Base-by-base conservation (phyloP, 805 yeast species). In the Yarrowia sp. region DNA sequence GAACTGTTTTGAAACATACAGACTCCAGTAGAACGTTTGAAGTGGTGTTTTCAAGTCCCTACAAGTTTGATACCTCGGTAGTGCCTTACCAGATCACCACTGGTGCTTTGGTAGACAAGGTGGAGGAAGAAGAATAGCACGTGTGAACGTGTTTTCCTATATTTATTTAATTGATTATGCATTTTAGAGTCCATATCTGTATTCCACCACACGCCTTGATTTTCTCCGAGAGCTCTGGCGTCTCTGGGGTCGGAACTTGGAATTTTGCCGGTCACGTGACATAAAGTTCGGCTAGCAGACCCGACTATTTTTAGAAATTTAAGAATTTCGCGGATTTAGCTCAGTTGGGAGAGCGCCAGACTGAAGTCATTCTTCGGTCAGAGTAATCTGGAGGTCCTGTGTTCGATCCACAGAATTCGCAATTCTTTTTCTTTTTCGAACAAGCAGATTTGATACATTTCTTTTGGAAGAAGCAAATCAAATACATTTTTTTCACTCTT, bases 371-470 rank as follows among this genome's bases (percentile, higher is more conserved):
- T 55, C 61, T 55, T 53, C 61, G 33, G 61, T 55, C 61, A n/a
- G 61, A 41, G 61, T 18, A 65, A 84, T 84, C 87, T 85, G 88
- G 81, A 86, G 89, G 89, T 85, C 88, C 86, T 84, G 88, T 84
- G 88, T 86, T 86, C 89, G 87, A 85, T 84, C 89, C 89, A 84
- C 88, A 84, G 75, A 72, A 69, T 64, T 73, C 76, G 76, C 76
- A 74, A 31, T 61, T 32, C 35, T 9, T 61, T 60, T 41, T 38
- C 14, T 43, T 22, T 14, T 22, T 15, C 13, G 18, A 6, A 3
- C 3, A 3, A 3, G 28, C 28, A 22, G 28, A 22, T 11, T 42
- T 18, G 43, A n/a, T n/a, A n/a, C n/a, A n/a, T n/a, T n/a, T n/a
- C n/a, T n/a, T n/a, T n/a, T n/a, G n/a, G n/a, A n/a, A n/a, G n/a